These are phyloP conservation scores for Tolypocladium tropicale DNA, from an alignment of 2,329 filamentous ascomycete species.

Conservation along the genomic window DNA sequence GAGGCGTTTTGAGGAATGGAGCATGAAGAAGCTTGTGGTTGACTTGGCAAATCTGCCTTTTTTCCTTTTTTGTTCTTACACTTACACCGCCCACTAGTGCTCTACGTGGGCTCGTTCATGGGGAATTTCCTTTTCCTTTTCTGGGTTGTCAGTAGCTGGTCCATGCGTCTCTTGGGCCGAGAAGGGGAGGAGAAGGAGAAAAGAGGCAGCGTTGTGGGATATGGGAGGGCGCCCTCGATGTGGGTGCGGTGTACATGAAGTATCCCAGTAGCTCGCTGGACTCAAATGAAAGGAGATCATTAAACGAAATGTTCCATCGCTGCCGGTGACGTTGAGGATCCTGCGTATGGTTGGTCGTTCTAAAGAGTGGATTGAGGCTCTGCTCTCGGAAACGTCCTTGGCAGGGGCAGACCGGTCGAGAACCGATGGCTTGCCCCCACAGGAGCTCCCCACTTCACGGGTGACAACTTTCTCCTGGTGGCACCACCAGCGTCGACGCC, in stretches of 20 bases:
- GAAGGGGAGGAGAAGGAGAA: neutral
- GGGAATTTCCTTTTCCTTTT: slow-evolving; percentile 6
- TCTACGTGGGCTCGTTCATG: slow-evolving; percentile 12
- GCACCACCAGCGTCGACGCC: neutral
- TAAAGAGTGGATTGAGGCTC: neutral
- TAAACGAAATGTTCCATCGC: neutral
- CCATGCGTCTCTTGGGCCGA: neutral
- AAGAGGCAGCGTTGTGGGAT: neutral
- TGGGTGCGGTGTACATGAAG: slow-evolving; percentile 1
- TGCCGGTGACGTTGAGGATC: neutral
- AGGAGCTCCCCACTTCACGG: neutral
- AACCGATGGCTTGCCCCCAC: neutral
- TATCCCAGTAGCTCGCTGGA: slow-evolving; percentile 3
- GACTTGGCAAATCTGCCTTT: slow-evolving; percentile 10
- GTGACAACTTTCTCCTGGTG: neutral
- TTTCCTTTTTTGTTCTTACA: slow-evolving; percentile 12
- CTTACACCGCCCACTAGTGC: slow-evolving; percentile 7
- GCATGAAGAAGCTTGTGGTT: slow-evolving; percentile 11
- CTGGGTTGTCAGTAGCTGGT: neutral
- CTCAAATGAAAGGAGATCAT: slow-evolving; percentile 8
- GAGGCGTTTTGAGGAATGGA: slow-evolving; percentile 20
- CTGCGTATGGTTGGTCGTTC: neutral
- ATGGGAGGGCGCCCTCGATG: slow-evolving; percentile 1
- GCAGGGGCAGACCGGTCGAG: neutral
- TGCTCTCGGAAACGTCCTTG: neutral